These are phyloP conservation scores for Podospora tetraspora DNA, from an alignment of 495 filamentous ascomycete species.

Conservation along the genomic window DNA sequence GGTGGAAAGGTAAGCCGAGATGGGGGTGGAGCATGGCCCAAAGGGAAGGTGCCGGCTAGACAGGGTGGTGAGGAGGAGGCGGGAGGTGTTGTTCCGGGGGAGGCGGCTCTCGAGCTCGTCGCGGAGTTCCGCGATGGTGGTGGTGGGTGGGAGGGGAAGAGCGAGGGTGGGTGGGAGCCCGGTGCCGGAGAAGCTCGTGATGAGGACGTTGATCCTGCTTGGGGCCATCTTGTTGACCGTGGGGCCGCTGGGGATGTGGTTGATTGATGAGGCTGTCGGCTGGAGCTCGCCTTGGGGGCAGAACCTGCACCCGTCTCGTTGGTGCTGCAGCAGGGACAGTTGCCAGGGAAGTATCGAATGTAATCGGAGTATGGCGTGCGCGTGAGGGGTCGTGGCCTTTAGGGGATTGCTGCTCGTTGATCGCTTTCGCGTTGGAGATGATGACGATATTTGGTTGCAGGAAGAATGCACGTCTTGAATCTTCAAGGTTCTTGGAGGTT, in stretches of 20 bases:
- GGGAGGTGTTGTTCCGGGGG: conserved; percentile 40
- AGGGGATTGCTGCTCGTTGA: not conserved
- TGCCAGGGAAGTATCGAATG: not conserved
- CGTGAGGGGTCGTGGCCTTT: not conserved
- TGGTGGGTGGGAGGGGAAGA: conserved; percentile 59
- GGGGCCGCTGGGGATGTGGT: not conserved
- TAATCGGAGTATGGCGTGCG: not conserved
- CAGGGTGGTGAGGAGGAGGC: conserved; percentile 74
- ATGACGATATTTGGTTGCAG: not conserved
- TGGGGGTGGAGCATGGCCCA: conserved; percentile 29
- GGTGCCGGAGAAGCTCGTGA: conserved; percentile 78
- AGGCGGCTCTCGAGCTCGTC: conserved; percentile 58
- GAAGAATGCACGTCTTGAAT: not conserved
- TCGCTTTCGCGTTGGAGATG: not conserved
- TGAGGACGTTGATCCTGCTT: conserved; percentile 67
- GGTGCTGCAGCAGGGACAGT: not conserved
- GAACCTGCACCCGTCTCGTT: not conserved
- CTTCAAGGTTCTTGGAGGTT: conserved; percentile 1
- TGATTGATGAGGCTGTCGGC: not conserved
- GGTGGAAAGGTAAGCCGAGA: conserved; percentile 50
- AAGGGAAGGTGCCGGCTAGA: conserved; percentile 64
- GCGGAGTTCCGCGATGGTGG: conserved; percentile 62
- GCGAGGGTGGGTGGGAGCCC: conserved; percentile 72
- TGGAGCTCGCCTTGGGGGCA: not conserved
- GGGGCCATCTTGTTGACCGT: conserved; percentile 33